Conservation (phyloP, 352 stramenopile genomes). For the Pythium graminicola region DNA sequence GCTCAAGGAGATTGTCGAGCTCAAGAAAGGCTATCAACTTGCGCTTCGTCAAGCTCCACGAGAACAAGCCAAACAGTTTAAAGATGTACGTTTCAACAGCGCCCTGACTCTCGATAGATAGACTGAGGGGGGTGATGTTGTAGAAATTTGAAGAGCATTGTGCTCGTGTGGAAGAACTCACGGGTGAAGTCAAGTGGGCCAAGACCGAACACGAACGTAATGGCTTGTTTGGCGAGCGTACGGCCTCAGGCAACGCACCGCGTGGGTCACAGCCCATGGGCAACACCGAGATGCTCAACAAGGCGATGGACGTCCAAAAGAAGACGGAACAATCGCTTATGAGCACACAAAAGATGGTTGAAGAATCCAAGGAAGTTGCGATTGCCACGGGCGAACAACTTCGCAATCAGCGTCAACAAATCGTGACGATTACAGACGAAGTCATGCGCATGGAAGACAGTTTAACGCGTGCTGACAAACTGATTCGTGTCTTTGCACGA, state of each 20-base stretch:
- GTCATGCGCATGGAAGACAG: constrained; percentile 84
- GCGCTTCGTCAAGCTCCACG: constrained; percentile 67
- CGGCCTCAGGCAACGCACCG: constrained; percentile 24
- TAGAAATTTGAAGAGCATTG: constrained; percentile 84
- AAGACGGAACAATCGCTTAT: constrained; percentile 83
- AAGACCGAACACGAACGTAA: constrained; percentile 73
- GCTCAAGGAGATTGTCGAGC: constrained; percentile 72
- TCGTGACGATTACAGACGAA: constrained; percentile 83
- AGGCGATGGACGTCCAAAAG: constrained; percentile 67
- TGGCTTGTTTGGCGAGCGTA: constrained; percentile 63
- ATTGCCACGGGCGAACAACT: constrained; percentile 72
- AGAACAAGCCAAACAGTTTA: constrained; percentile 57
- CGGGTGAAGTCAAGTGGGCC: constrained; percentile 71
- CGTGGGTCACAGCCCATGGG: constrained; percentile 27
- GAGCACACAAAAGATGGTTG: constrained; percentile 83
- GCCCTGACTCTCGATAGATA: too few relatives aligned
- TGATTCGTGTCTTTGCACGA: constrained; percentile 73
- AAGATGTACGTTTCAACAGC: constrained; percentile 54
- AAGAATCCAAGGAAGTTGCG: constrained; percentile 74
- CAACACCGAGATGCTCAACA: constrained; percentile 75
- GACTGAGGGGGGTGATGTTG: too few relatives aligned
- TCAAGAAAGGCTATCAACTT: constrained; percentile 83
- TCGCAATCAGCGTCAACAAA: constrained; percentile 75
- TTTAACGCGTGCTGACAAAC: constrained; percentile 68
- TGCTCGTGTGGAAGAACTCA: constrained; percentile 73